These are phyloP conservation scores for Sergeia podlipaevii DNA, from an alignment of 208 protist species.

Conservation along the genomic window DNA sequence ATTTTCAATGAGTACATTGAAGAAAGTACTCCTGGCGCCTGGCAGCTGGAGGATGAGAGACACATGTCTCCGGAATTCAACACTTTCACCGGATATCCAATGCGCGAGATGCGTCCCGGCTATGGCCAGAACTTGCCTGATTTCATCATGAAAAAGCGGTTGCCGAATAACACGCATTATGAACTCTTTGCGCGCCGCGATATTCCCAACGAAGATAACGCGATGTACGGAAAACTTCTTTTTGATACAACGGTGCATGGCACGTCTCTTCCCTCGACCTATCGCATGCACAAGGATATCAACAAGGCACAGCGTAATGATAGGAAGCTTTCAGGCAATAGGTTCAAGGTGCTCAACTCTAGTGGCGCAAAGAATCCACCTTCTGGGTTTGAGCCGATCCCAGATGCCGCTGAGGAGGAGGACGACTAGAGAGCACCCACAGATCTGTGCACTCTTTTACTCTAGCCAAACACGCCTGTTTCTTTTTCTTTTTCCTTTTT, in stretches of 20 bases:
- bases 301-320: slow-evolving; percentile 91
- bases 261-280: slow-evolving; percentile 77
- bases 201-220: slow-evolving; percentile 87
- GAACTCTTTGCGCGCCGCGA: slow-evolving; percentile 86
- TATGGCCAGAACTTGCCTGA: slow-evolving; percentile 84
- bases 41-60: slow-evolving; percentile 90
- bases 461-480: neutral
- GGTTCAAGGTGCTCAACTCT: slow-evolving; percentile 77
- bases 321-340: slow-evolving; percentile 82
- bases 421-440: too few relatives aligned
- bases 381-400: slow-evolving; percentile 75
- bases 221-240: slow-evolving; percentile 89
- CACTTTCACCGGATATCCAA: slow-evolving; percentile 87
- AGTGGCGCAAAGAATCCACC: slow-evolving; percentile 81
- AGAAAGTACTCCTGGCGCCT: slow-evolving; percentile 77
- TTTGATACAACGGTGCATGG: slow-evolving; percentile 88
- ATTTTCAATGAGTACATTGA: slow-evolving; percentile 92
- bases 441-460: too few relatives aligned
- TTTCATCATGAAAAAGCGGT: slow-evolving; percentile 85
- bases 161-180: slow-evolving; percentile 90
- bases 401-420: slow-evolving; percentile 70
- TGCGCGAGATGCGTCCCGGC: slow-evolving; percentile 84
- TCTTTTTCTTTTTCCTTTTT: slow-evolving; percentile 1
- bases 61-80: slow-evolving; percentile 89
- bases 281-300: slow-evolving; percentile 91